A percentile compares a stretch with the other conserved stretches of the same genome.
Evolutionary conservation across 495 filamentous ascomycete species (phyloP).

Genomic region (Amphirosellinia nigrospora): DNA sequence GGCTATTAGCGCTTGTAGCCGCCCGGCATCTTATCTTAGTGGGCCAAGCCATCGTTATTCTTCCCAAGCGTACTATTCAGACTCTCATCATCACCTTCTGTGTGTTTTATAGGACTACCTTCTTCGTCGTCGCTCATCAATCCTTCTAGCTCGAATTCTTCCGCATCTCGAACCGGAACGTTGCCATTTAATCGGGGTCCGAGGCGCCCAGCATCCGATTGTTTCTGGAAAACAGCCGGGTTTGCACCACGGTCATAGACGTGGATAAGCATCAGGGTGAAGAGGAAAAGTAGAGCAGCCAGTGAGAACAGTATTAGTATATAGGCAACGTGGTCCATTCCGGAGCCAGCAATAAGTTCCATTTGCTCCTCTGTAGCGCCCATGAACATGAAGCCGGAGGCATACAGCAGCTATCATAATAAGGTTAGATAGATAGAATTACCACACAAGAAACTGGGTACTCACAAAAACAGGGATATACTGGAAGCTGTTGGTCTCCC

Average conservation of each 20-base stretch:
- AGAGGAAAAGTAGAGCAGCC: slow-evolving; percentile 88
- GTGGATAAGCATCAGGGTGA: slow-evolving; percentile 81
- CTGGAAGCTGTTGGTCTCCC: slow-evolving; percentile 84
- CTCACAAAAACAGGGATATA: slow-evolving; percentile 89
- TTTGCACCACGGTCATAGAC: slow-evolving; percentile 70
- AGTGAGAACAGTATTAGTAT: slow-evolving; percentile 89
- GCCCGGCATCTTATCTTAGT: slow-evolving; percentile 5
- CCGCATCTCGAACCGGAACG: slow-evolving; percentile 69
- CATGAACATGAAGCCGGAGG: slow-evolving; percentile 97
- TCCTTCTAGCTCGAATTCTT: slow-evolving; percentile 90
- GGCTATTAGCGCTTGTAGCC: not conserved
- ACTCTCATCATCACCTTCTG: slow-evolving; percentile 39
- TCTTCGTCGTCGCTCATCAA: slow-evolving; percentile 88
- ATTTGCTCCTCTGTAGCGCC: slow-evolving; percentile 97
- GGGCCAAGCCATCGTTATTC: slow-evolving; percentile 38
- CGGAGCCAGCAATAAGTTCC: slow-evolving; percentile 69
- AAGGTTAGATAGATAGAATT: slow-evolving; percentile 18
- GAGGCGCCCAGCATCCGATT: slow-evolving; percentile 35
- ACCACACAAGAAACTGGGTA: slow-evolving; percentile 27
- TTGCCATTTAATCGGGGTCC: slow-evolving; percentile 62
- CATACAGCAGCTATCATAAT: slow-evolving; percentile 76
- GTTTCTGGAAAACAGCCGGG: slow-evolving; percentile 39
- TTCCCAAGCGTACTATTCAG: slow-evolving; percentile 47
- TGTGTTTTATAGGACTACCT: slow-evolving; percentile 28
- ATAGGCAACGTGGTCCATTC: slow-evolving; percentile 89